Percentiles rank a stretch among this genome's conserved stretches.
Evolutionary conservation across 129 eudicot species (phyloP).

Genomic region (Gnaphalium uliginosum): DNA sequence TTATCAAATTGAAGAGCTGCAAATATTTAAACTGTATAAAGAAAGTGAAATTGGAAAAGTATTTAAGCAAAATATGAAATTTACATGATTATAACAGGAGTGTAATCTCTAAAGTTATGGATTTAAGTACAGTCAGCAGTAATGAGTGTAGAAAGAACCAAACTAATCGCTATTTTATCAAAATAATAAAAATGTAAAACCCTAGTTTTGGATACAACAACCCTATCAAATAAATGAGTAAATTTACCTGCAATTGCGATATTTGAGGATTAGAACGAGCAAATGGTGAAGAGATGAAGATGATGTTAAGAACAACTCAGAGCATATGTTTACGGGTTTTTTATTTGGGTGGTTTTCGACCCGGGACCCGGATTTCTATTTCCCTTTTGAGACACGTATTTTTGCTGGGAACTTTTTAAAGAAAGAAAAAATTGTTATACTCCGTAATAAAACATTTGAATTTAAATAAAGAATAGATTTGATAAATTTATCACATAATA

Average conservation of each 20-base stretch:
- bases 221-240: not conserved
- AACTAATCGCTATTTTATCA: not conserved
- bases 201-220: not conserved
- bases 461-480: no score
- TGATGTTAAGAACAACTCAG: not conserved
- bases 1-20: not conserved
- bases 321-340: not conserved
- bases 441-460: no score
- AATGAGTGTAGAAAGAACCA: not conserved
- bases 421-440: no score
- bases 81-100: constrained; percentile 22
- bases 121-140: not conserved
- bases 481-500: no score
- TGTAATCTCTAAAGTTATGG: not conserved
- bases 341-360: not conserved
- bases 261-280: not conserved
- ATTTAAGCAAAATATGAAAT: not conserved
- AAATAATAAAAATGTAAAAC: not conserved
- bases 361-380: not conserved
- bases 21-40: no score
- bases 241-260: not conserved
- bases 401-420: no score
- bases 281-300: not conserved
- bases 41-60: not conserved
- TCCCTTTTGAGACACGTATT: no score